Evolutionary conservation across 2,329 filamentous ascomycete genomes (phyloP), one percentile per base, ranked within the genome.

Genomic region (Ceratocystis papillata): DNA sequence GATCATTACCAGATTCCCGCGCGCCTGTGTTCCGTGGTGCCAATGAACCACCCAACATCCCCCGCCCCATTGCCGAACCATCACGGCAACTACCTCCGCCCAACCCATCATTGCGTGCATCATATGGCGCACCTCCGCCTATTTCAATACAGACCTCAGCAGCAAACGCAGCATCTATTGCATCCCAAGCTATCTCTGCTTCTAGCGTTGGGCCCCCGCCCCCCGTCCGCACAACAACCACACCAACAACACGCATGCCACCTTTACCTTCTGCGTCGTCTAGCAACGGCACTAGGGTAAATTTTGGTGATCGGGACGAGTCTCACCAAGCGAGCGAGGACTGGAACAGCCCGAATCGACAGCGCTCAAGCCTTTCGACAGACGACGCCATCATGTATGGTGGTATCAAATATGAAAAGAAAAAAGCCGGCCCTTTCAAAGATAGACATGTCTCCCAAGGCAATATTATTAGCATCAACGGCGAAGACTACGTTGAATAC

Each of bases 401-500:
- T 30, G 83, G 83, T 28, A 75, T 85, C 71, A 85, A 83, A 72
- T 87, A 87, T 69, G 82, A 85, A 73, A 79, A 83, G 65, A 86
- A 85, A 74, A 73, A 78, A 41, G 83, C 74, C 3, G 84, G 84
- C 0, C 83, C 83, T 0, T 86, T 87, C 67, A 77, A 79, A 68
- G 84, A 83, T 28, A 85, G 85, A 72, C 79, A 86, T n/a, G 83
- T 85, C 37, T 84, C 81, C 60, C 79, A 83, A 68, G 81, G 83
- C 4, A 80, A 79, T 8, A 83, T 87, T 25, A 79, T 87, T 70
- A 85, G 76, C 61, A 87, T 87, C 67, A 83, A 87, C 67, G 84
- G 83, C 25, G 84, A 87, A 71, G 84, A 87, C 69, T 87, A 84
- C 68, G 83, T 87, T 44, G 84, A 87, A 72, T 87, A 87, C 69